Evolutionary conservation across 2,329 filamentous ascomycete species (phyloP).

Genomic region (Bipolaris cookei): DNA sequence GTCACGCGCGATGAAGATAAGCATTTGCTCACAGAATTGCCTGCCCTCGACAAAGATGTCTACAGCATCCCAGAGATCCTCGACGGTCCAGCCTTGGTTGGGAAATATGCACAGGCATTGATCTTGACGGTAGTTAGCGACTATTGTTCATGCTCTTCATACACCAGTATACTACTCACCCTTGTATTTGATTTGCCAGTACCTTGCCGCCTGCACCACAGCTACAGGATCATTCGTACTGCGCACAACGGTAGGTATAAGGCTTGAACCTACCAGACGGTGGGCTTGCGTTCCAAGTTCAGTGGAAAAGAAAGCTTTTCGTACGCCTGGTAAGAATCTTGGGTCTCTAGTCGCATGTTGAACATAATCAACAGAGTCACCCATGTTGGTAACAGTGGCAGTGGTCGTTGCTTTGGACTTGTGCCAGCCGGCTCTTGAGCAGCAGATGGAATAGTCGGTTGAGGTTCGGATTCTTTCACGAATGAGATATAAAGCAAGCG

Average conservation of each 20-base stretch:
- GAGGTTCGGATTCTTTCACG: constrained; percentile 2
- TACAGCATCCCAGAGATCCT: constrained; percentile 44
- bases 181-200: constrained; percentile 34
- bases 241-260: constrained; percentile 35
- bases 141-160: too few relatives aligned
- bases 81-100: constrained; percentile 29
- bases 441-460: constrained; percentile 4
- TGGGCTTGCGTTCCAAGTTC: constrained; percentile 27
- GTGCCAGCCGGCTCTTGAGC: neutral
- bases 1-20: constrained; percentile 35
- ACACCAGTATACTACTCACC: neutral
- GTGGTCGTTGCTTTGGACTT: constrained; percentile 1
- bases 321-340: constrained; percentile 12
- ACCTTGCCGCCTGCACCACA: constrained; percentile 29
- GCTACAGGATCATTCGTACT: constrained; percentile 23
- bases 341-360: constrained; percentile 6
- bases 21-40: constrained; percentile 35
- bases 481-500: neutral
- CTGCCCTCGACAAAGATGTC: constrained; percentile 44
- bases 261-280: constrained; percentile 23
- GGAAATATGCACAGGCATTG: constrained; percentile 40
- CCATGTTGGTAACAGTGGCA: constrained; percentile 8
- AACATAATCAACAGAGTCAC: constrained; percentile 13
- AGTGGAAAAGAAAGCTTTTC: constrained; percentile 41
- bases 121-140: neutral